A percentile compares a stretch with the other conserved stretches of the same genome.
phyloP scores from a whole-genome alignment of 495 filamentous ascomycete species.

The Daldinia loculata region DNA sequence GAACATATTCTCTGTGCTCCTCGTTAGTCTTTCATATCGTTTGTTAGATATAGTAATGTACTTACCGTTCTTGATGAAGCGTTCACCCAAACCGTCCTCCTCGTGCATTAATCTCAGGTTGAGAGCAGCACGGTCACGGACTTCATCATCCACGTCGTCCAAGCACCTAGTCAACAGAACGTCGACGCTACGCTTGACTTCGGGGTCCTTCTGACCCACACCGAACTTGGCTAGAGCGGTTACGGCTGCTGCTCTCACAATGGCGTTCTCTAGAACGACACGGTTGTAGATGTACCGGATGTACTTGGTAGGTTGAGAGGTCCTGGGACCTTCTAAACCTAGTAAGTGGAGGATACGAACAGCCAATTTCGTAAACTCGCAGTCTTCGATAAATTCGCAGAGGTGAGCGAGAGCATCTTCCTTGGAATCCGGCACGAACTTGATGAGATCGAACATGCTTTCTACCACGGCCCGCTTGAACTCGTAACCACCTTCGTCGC shows the following conservation, averaged over 20 bases:
- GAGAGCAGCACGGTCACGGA: constrained; percentile 92
- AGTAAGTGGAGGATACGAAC: constrained; percentile 94
- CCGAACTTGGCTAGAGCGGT: constrained; percentile 97
- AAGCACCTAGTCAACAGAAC: constrained; percentile 93
- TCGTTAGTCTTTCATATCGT: constrained; percentile 48
- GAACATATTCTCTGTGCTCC: constrained; percentile 76
- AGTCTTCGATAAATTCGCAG: constrained; percentile 99
- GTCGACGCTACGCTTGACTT: constrained; percentile 93
- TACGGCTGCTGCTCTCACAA: constrained; percentile 93
- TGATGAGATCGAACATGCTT: constrained; percentile 99
- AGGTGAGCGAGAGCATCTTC: constrained; percentile 97
- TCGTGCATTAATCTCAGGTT: constrained; percentile 91
- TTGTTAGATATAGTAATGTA: constrained; percentile 7
- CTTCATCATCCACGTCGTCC: constrained; percentile 98
- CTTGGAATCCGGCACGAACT: constrained; percentile 97
- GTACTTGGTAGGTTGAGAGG: constrained; percentile 95
- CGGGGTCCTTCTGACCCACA: constrained; percentile 93
- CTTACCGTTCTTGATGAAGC: constrained; percentile 92
- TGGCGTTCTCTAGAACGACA: constrained; percentile 95
- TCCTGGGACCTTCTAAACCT: constrained; percentile 93
- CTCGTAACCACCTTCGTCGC: constrained; percentile 97
- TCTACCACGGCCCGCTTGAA: constrained; percentile 98
- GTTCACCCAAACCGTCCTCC: constrained; percentile 79
- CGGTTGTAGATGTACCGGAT: constrained; percentile 99
- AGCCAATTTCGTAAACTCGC: constrained; percentile 98